These are phyloP conservation scores for Cicer bijugum DNA, from an alignment of 306 rosid species.

Conservation along the genomic window DNA sequence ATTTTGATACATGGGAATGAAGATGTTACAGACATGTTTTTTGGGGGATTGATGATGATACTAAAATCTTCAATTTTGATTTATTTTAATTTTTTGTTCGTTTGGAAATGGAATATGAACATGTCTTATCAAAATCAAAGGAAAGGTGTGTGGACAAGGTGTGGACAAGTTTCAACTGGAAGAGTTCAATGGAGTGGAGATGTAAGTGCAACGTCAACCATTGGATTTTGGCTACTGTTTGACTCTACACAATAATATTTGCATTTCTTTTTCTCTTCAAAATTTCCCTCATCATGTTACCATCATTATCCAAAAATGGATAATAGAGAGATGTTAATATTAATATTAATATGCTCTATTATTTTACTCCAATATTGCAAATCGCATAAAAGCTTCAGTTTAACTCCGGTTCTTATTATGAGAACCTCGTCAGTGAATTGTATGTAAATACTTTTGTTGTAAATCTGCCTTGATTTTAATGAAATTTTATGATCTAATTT, in stretches of 20 bases:
- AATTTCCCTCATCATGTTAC: no score
- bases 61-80: neutral
- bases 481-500: no score
- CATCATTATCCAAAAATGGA: no score
- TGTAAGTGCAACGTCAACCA: constrained; percentile 30
- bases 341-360: no score
- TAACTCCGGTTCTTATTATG: no score
- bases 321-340: no score
- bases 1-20: constrained; percentile 73
- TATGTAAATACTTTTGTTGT: no score
- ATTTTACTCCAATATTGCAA: no score
- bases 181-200: neutral
- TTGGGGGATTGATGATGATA: neutral
- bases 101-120: constrained; percentile 40
- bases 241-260: constrained; percentile 7
- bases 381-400: no score
- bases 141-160: constrained; percentile 66
- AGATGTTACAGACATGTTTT: constrained; percentile 65
- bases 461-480: no score
- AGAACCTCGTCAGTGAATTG: no score
- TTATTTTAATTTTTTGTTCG: constrained; percentile 4
- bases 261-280: no score
- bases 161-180: constrained; percentile 61
- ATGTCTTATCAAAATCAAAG: constrained; percentile 53
- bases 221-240: constrained; percentile 39